phyloP scores from a whole-genome alignment of 169 alveolate genomes.

The Plasmodium ovale region DNA sequence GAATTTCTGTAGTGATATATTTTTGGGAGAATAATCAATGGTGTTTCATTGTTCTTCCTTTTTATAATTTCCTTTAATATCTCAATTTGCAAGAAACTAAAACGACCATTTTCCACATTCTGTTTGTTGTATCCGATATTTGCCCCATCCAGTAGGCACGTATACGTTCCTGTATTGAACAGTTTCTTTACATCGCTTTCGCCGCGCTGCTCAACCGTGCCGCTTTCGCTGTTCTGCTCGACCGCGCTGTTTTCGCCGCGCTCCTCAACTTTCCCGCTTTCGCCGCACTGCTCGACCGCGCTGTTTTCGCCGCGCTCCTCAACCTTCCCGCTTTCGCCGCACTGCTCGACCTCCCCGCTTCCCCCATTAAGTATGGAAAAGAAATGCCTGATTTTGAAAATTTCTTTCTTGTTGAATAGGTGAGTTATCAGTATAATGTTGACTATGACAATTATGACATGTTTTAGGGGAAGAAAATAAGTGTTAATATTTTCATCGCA shows the following conservation, averaged over 20 bases:
- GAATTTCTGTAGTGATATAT: conserved; percentile 71
- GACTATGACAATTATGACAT: conserved; percentile 56
- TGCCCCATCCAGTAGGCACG: conserved; percentile 73
- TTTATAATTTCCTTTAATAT: conserved; percentile 67
- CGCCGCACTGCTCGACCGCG: background rate
- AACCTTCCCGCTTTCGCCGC: background rate
- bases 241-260: background rate
- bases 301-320: background rate
- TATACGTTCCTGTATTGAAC: conserved; percentile 46
- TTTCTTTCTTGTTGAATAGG: conserved; percentile 61
- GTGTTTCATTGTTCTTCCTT: conserved; percentile 60
- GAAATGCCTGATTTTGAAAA: conserved; percentile 55
- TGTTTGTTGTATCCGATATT: conserved; percentile 73
- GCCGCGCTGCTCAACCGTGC: background rate
- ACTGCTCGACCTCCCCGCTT: background rate
- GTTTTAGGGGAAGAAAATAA: conserved; percentile 50
- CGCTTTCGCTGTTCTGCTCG: background rate
- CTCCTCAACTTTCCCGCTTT: background rate
- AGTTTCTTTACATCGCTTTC: conserved; percentile 10
- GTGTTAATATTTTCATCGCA: conserved; percentile 68
- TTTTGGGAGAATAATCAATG: conserved; percentile 63
- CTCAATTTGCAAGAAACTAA: conserved; percentile 72
- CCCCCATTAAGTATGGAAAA: conserved; percentile 53
- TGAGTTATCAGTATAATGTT: conserved; percentile 59
- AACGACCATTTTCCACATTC: conserved; percentile 64